Evolutionary conservation across 2,329 filamentous ascomycete genomes (phyloP).

Genomic region (Aspergillus bombycis): DNA sequence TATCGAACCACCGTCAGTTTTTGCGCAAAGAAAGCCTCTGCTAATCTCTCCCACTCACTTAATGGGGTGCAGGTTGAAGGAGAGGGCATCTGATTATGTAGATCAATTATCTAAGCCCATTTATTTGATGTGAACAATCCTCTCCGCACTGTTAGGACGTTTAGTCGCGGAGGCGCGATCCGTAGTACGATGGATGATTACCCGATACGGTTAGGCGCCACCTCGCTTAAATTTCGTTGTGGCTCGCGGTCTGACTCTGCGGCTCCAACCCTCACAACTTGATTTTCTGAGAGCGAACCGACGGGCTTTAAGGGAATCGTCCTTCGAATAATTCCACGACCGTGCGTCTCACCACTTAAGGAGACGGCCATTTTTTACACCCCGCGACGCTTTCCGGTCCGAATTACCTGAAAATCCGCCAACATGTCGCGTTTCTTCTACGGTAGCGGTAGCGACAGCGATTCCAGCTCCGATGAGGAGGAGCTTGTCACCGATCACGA

Average conservation of each 20-base stretch:
- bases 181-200: conserved; percentile 18
- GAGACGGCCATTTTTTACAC: conserved; percentile 28
- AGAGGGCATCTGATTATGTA: not conserved
- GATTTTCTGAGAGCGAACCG: conserved; percentile 25
- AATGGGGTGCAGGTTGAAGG: not conserved
- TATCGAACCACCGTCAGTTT: not conserved
- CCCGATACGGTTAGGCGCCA: conserved; percentile 40
- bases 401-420: conserved; percentile 33
- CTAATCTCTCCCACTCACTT: not conserved
- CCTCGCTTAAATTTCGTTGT: conserved; percentile 52
- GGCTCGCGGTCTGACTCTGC: conserved; percentile 36
- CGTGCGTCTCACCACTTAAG: conserved; percentile 21
- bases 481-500: conserved; percentile 84
- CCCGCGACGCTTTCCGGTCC: conserved; percentile 25
- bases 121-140: not conserved
- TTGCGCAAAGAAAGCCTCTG: not conserved
- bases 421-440: conserved; percentile 97
- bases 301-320: conserved; percentile 13
- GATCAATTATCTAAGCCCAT: conserved; percentile 1
- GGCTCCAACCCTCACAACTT: conserved; percentile 32
- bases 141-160: conserved; percentile 6
- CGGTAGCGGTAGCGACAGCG: conserved; percentile 91
- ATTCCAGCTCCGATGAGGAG: conserved; percentile 94
- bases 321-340: conserved; percentile 8
- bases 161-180: conserved; percentile 9